Conservation (phyloP, 2,329 filamentous ascomycete species). For the Amesomyces nigricolor region DNA sequence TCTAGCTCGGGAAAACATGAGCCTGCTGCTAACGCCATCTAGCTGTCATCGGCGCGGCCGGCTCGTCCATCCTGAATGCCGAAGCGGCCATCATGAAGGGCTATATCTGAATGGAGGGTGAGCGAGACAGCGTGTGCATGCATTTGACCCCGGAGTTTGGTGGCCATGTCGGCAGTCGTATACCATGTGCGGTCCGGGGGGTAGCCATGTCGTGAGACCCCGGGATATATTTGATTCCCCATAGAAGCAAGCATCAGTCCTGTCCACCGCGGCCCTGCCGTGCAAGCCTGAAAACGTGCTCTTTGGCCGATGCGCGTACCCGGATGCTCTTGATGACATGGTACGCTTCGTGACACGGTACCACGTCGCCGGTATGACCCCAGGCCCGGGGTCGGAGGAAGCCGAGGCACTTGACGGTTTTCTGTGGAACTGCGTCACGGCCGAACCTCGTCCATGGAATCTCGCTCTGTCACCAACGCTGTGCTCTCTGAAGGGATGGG, state of each 20-base stretch:
- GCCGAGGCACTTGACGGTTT: not conserved
- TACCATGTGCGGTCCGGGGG: not conserved
- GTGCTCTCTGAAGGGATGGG: too few species aligned
- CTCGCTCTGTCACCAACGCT: not conserved
- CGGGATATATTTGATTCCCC: slow-evolving; percentile 5
- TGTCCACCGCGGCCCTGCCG: not conserved
- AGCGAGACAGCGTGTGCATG: not conserved
- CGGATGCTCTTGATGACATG: not conserved
- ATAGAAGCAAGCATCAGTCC: not conserved
- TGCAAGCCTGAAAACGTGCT: slow-evolving; percentile 4
- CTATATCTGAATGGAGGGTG: slow-evolving; percentile 50
- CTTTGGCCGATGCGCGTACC: not conserved
- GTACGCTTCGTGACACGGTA: slow-evolving; percentile 1
- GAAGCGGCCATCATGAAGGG: slow-evolving; percentile 90
- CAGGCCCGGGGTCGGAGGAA: not conserved
- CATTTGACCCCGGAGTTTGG: slow-evolving; percentile 14
- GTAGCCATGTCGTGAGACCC: not conserved
- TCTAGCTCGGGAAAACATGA: slow-evolving; percentile 14
- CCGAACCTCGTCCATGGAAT: not conserved
- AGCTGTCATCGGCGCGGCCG: slow-evolving; percentile 92
- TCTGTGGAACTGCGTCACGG: not conserved
- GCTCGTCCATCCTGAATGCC: slow-evolving; percentile 89
- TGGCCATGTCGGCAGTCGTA: slow-evolving; percentile 3
- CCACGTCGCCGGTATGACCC: not conserved
- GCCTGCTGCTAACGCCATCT: slow-evolving; percentile 8